Base-by-base conservation (phyloP, 768 basidiomycete genomes). In the Boletus reticuloceps region DNA sequence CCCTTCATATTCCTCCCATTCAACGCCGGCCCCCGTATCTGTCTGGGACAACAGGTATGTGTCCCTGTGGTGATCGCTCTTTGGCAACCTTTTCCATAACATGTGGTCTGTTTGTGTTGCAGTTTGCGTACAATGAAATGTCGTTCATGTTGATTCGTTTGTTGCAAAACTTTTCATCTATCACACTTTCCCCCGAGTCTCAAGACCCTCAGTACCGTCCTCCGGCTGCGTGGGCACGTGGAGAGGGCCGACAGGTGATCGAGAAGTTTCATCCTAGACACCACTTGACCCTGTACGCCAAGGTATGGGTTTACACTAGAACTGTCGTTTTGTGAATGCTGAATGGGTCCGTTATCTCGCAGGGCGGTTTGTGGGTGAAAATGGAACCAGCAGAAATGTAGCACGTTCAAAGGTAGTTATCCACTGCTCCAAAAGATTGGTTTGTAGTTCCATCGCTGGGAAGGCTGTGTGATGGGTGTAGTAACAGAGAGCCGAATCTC, bases 331-430 rank as follows among this genome's bases (percentile, higher is more conserved):
- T 1, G 1, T 41, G 43, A 10, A 14, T 19, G 16, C 20, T 40
- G 16, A 45, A 34, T 31, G 12, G 19, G 4, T 17, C 19, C 17
- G 31, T 37, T 49, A 10, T 14, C 20, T 46, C n/a, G 2, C 39
- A 78, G 77, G 77, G 77, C 2, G 79, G 79, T 12, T 56, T 80
- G 20, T 80, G 79, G 79, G 70, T 78, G 31, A 75, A 65, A 51
- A 76, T 79, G 78, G 64, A 62, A 19, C 63, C 69, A 42, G 64
- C 58, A 2, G 69, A 73, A 3, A 22, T 11, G 4, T 64, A 56
- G 36, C 22, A 13, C 29, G 14, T 12, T 36, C 34, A 14, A 36
- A 48, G 16, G 14, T 27, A 10, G 14, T 27, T 11, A 17, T 16
- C n/a, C 6, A 20, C 25, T 10, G 11, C 16, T 27, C 10, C 20